Evolutionary conservation across 371 early-diverging fungal species (phyloP).

Genomic region (Dichotomocladium elegans): DNA sequence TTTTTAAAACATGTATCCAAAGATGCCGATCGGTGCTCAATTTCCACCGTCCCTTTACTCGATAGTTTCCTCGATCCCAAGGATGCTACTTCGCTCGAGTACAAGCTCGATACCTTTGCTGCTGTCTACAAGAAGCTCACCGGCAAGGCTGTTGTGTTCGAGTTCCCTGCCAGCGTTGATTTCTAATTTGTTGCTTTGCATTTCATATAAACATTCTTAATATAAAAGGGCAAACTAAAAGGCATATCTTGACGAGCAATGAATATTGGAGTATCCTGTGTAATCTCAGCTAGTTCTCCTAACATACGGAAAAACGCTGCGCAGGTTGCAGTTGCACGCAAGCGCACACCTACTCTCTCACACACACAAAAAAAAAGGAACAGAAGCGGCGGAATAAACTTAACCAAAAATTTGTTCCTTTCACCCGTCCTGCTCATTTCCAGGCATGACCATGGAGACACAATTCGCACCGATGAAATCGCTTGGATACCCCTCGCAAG

Average conservation of each 20-base stretch:
- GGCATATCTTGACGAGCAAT: too few relatives aligned
- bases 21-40: neutral
- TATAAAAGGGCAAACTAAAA: constrained; percentile 1
- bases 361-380: too few relatives aligned
- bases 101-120: constrained; percentile 97
- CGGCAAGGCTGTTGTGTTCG: constrained; percentile 96
- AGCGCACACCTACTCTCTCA: too few relatives aligned
- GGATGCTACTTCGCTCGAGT: constrained; percentile 94
- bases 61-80: constrained; percentile 90
- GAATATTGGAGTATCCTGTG: too few relatives aligned
- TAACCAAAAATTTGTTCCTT: neutral
- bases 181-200: neutral
- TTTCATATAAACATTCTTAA: neutral
- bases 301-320: too few relatives aligned
- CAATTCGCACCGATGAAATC: constrained; percentile 22
- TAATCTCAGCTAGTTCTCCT: too few relatives aligned
- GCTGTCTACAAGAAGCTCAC: constrained; percentile 94
- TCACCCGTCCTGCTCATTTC: neutral
- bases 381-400: too few relatives aligned
- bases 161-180: constrained; percentile 74
- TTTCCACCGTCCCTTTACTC: neutral
- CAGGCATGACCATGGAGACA: constrained; percentile 2
- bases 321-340: too few relatives aligned
- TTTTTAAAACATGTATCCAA: neutral
- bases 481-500: constrained; percentile 19